A percentile compares a stretch with the other conserved stretches of the same genome.
Evolutionary conservation across 352 stramenopile genomes (phyloP).

Genomic region (Elongisporangium undulatum): DNA sequence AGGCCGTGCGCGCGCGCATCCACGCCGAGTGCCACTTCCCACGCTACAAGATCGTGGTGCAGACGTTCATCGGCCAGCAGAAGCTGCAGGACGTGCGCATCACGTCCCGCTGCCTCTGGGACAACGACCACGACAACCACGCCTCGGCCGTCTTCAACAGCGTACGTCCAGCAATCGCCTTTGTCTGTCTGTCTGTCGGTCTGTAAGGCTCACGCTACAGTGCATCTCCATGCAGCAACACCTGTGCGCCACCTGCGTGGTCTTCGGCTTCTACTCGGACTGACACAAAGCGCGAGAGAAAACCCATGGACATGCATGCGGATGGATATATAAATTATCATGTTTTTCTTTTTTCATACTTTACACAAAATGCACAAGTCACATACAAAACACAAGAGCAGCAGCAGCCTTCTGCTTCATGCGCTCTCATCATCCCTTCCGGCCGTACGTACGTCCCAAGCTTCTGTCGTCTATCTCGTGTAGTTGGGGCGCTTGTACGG

Average conservation of each 20-base stretch:
- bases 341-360: conserved; percentile 3
- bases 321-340: conserved; percentile 54
- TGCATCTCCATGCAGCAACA: conserved; percentile 40
- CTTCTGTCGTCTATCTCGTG: too few species aligned
- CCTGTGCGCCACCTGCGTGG: conserved; percentile 86
- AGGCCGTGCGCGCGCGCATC: conserved; percentile 59
- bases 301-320: too few species aligned
- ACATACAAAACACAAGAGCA: conserved; percentile 25
- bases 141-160: conserved; percentile 85
- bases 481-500: too few species aligned
- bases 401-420: conserved; percentile 2
- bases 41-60: conserved; percentile 93
- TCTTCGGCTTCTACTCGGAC: conserved; percentile 90
- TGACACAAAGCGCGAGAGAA: conserved; percentile 28
- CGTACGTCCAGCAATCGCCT: too few species aligned
- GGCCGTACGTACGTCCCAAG: too few species aligned
- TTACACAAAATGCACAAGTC: conserved; percentile 11
- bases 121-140: conserved; percentile 93
- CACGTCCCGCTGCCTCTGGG: conserved; percentile 92
- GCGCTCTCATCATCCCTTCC: not conserved
- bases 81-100: conserved; percentile 92
- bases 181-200: too few species aligned
- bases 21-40: conserved; percentile 66
- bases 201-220: not conserved
- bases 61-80: conserved; percentile 93